phyloP scores from a whole-genome alignment of 495 filamentous ascomycete species.

The Aspergillus conjunctus region DNA sequence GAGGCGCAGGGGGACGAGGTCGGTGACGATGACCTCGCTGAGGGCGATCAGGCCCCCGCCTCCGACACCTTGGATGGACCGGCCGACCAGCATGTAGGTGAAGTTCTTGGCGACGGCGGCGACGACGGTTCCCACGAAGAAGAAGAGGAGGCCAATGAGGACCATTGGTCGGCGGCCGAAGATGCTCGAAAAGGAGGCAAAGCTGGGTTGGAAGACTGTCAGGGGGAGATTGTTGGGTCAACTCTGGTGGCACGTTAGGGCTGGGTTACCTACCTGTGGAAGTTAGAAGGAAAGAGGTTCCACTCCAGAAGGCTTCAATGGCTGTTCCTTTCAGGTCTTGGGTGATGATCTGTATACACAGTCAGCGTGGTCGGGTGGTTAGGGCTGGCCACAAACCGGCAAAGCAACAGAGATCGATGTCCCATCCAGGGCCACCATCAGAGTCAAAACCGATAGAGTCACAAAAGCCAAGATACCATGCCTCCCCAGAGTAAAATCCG shows the following conservation, averaged over 20 bases:
- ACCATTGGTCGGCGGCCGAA: conserved; percentile 50
- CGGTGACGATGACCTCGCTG: conserved; percentile 69
- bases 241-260: neutral
- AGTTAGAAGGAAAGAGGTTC: conserved; percentile 55
- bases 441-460: conserved; percentile 60
- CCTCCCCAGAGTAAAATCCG: conserved; percentile 31
- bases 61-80: conserved; percentile 69
- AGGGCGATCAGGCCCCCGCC: conserved; percentile 71
- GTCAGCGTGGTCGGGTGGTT: neutral
- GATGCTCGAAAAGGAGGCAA: conserved; percentile 43
- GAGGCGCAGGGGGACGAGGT: conserved; percentile 55
- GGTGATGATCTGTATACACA: conserved; percentile 32
- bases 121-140: conserved; percentile 59
- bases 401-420: conserved; percentile 74
- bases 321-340: conserved; percentile 52
- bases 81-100: conserved; percentile 64
- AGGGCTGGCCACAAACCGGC: conserved; percentile 51
- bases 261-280: conserved; percentile 37
- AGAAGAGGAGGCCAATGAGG: conserved; percentile 53
- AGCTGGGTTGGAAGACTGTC: conserved; percentile 47
- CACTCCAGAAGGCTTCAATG: conserved; percentile 62
- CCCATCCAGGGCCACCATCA: conserved; percentile 73
- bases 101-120: conserved; percentile 60
- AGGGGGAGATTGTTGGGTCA: neutral
- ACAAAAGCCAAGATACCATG: conserved; percentile 34